Percentiles rank a stretch among this genome's conserved stretches.
Conservation (phyloP, 2,329 filamentous ascomycete species). For the Cladosporium sp. region DNA sequence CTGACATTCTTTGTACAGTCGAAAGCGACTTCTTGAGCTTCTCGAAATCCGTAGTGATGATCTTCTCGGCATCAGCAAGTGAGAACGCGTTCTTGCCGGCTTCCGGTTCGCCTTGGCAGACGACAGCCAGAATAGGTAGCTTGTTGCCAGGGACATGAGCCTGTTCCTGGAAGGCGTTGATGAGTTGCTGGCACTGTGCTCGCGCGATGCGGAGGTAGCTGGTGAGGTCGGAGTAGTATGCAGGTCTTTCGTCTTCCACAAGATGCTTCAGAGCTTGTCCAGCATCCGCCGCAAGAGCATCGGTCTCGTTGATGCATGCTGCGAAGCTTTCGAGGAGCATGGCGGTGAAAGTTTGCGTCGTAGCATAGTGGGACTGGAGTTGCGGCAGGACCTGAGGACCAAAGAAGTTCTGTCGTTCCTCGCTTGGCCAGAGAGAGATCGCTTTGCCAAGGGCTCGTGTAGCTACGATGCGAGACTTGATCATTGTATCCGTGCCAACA, state of each 20-base stretch:
- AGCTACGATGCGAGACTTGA: slow-evolving; percentile 84
- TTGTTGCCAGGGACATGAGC: slow-evolving; percentile 73
- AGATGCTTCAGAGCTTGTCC: slow-evolving; percentile 65
- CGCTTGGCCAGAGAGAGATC: slow-evolving; percentile 69
- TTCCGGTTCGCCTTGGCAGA: slow-evolving; percentile 89
- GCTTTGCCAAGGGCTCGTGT: slow-evolving; percentile 81
- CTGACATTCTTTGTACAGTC: slow-evolving; percentile 81
- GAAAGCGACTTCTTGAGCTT: slow-evolving; percentile 83
- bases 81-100: slow-evolving; percentile 93
- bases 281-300: slow-evolving; percentile 47
- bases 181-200: slow-evolving; percentile 83
- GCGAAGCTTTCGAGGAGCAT: slow-evolving; percentile 89
- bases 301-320: slow-evolving; percentile 34
- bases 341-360: slow-evolving; percentile 78
- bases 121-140: slow-evolving; percentile 76
- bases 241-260: slow-evolving; percentile 75
- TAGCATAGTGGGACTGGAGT: slow-evolving; percentile 71
- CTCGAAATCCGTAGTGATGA: slow-evolving; percentile 80
- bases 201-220: slow-evolving; percentile 85
- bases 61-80: slow-evolving; percentile 79
- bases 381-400: slow-evolving; percentile 62
- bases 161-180: slow-evolving; percentile 88
- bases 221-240: slow-evolving; percentile 83
- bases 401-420: slow-evolving; percentile 57
- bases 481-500: slow-evolving; percentile 81